phyloP scores from a whole-genome alignment of 1,139 yeast species.

The Hemisphaericaspora xylanilytica region DNA sequence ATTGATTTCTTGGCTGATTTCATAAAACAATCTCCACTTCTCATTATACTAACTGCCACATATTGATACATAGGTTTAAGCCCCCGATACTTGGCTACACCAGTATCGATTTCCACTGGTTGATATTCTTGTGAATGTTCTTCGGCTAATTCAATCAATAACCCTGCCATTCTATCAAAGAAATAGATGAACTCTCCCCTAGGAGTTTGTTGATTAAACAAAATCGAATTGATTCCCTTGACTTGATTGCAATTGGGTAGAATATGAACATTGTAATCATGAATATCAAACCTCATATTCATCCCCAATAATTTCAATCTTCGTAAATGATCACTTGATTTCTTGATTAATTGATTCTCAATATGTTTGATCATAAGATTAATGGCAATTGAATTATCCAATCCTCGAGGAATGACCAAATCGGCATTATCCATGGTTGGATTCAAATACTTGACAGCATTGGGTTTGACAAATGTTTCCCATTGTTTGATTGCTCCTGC shows the following conservation, averaged over 20 bases:
- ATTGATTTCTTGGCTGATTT: constrained; percentile 69
- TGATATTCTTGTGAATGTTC: constrained; percentile 40
- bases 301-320: constrained; percentile 57
- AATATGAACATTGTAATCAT: constrained; percentile 29
- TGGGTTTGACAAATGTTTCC: constrained; percentile 89
- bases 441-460: constrained; percentile 70
- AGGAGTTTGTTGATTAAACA: constrained; percentile 53
- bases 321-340: constrained; percentile 64
- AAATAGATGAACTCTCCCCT: constrained; percentile 82
- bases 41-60: constrained; percentile 72
- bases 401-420: constrained; percentile 82
- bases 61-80: constrained; percentile 42
- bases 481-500: constrained; percentile 83
- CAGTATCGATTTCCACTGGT: constrained; percentile 41
- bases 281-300: constrained; percentile 30
- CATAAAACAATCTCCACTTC: constrained; percentile 94
- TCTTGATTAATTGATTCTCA: constrained; percentile 62
- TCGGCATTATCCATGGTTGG: constrained; percentile 85
- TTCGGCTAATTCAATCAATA: constrained; percentile 66
- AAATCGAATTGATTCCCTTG: constrained; percentile 66
- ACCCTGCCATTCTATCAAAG: constrained; percentile 74
- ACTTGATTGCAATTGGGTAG: constrained; percentile 67
- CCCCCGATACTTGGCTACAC: constrained; percentile 39
- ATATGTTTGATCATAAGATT: constrained; percentile 77
- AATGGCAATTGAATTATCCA: constrained; percentile 79